Evolutionary conservation across 345 rosid species (phyloP), one percentile per base, ranked within the genome.

Genomic region (Dipteronia sinensis): DNA sequence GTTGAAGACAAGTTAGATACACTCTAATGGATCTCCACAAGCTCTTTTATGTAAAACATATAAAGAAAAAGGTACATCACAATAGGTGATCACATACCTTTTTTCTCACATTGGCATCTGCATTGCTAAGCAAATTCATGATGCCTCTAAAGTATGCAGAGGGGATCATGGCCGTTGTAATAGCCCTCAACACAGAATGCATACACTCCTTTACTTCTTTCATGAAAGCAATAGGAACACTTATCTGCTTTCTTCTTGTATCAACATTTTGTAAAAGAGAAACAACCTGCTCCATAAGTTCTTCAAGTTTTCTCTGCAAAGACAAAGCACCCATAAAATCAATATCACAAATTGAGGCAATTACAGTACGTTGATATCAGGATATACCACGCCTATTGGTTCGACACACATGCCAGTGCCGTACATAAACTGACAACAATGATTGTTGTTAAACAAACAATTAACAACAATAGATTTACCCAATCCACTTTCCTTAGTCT

Each of bases 201-300:
- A 88, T 81, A 75, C 79, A 69, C 65, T 83, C 88, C 85, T 84
- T 92, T 56, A 96, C 80, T 68, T 85, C 86, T 79, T 88, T 91
- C 83, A 84, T 85, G 59, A 83, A 68, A 34, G 78, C 77, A 84
- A 76, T 70, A 74, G 87, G 79, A 76, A 77, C 67, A 72, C 70
- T 74, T 55, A 80, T 76, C 83, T 85, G 81, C 83, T 89, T 92
- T 82, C 80, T 86, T 73, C 79, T 83, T 13, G 76, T 76, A 78
- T 92, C 93, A 68, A 84, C 74, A 73, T 81, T 74, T 85, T 88
- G 93, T 55, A 81, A 78, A 78, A 87, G 81, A 80, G 64, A 61
- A 77, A 94, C 89, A 81, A 88, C 85, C 75, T 87, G 90, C 87
- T 86, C 90, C 97, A 96, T 82, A 49, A 96, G 87, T 78, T 90